Evolutionary conservation across 225 moss, liverwort and hornwort genomes (phyloP).

Genomic region (Marchantia paleacea): DNA sequence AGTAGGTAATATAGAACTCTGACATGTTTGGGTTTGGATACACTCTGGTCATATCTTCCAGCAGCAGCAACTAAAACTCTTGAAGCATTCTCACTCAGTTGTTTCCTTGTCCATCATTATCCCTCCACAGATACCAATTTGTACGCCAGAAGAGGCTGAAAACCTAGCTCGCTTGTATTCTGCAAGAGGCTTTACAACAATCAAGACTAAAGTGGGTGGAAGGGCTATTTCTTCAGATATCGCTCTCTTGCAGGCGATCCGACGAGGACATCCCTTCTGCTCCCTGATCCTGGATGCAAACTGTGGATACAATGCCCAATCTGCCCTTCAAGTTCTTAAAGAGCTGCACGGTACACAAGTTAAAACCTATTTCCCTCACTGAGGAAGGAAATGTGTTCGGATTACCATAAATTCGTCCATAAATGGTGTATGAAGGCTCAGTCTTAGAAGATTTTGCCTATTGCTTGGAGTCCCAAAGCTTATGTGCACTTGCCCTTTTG

Average conservation of each 20-base stretch:
- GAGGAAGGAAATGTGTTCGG: too few species aligned
- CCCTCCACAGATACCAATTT: conserved; percentile 66
- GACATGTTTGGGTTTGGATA: too few species aligned
- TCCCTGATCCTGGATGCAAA: conserved; percentile 86
- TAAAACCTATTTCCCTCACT: not conserved
- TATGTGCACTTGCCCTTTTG: not conserved
- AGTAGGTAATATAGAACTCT: too few species aligned
- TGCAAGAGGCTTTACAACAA: conserved; percentile 61
- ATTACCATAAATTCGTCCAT: not conserved
- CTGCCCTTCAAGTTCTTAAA: conserved; percentile 74
- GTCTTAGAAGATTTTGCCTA: not conserved
- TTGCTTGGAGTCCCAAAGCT: not conserved
- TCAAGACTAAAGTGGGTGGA: conserved; percentile 87
- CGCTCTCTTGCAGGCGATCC: conserved; percentile 59
- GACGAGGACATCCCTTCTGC: conserved; percentile 66
- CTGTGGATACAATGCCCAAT: conserved; percentile 57
- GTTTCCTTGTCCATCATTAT: not conserved
- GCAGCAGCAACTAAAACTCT: not conserved
- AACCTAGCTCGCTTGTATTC: conserved; percentile 60
- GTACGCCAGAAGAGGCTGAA: conserved; percentile 69
- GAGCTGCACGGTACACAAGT: conserved; percentile 57
- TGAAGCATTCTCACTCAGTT: not conserved
- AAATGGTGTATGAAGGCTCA: not conserved
- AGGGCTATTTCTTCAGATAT: conserved; percentile 65
- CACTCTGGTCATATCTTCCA: too few species aligned